phyloP scores from a whole-genome alignment of 2,329 filamentous ascomycete species.

The Chaetomium olivaceum region DNA sequence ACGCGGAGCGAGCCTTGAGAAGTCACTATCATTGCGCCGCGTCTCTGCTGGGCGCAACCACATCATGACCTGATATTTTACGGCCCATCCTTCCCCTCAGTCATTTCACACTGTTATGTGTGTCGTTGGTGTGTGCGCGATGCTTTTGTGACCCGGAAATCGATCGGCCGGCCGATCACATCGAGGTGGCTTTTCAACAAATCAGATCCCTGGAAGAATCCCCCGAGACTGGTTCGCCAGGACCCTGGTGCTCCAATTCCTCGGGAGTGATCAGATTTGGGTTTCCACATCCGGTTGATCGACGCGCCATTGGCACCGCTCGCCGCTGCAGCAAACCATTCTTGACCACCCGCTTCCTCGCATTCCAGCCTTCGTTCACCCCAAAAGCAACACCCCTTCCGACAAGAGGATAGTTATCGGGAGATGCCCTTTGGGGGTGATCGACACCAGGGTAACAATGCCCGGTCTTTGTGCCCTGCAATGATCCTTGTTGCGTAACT shows the following conservation, averaged over 20 bases:
- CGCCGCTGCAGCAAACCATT: neutral
- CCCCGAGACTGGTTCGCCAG: neutral
- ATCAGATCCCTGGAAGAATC: neutral
- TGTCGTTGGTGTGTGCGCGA: neutral
- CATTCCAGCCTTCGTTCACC: neutral
- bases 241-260: conserved; percentile 4
- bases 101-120: neutral
- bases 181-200: neutral
- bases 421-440: neutral
- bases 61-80: neutral
- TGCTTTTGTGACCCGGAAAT: conserved; percentile 1
- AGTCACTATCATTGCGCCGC: neutral
- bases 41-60: neutral
- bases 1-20: neutral
- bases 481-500: neutral
- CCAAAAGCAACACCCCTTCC: conserved; percentile 14
- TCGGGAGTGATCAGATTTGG: conserved; percentile 5
- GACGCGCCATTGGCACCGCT: neutral
- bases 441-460: conserved; percentile 10
- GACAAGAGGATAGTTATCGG: neutral
- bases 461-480: neutral
- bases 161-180: conserved; percentile 1
- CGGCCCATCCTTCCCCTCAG: neutral
- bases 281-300: conserved; percentile 6
- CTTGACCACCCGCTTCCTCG: neutral